These are phyloP conservation scores for Reutealis trisperma DNA, from an alignment of 345 rosid species.

Conservation along the genomic window DNA sequence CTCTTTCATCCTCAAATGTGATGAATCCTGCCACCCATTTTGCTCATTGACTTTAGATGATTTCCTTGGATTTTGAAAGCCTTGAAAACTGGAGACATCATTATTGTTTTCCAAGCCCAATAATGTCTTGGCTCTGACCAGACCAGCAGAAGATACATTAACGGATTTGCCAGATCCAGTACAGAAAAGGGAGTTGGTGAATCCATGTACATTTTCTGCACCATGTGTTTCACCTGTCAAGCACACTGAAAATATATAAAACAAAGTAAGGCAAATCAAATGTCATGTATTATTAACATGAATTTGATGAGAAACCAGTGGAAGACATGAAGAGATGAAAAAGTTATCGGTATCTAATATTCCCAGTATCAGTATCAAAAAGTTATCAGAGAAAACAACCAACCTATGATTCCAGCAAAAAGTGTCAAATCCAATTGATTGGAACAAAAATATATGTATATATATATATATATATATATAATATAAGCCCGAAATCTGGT, in stretches of 20 bases:
- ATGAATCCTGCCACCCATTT: conserved; percentile 23
- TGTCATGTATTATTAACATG: background rate
- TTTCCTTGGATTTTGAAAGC: conserved; percentile 34
- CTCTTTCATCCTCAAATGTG: conserved; percentile 23
- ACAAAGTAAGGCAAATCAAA: background rate
- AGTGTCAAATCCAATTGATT: background rate
- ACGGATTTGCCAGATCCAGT: conserved; percentile 80
- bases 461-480: no score
- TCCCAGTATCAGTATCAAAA: background rate
- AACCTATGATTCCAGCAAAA: background rate
- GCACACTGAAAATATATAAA: background rate
- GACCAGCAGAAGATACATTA: conserved; percentile 61
- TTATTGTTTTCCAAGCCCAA: conserved; percentile 59
- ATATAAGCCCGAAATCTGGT: background rate
- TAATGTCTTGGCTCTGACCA: conserved; percentile 67
- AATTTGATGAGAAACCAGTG: background rate
- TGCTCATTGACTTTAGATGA: conserved; percentile 25
- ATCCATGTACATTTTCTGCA: conserved; percentile 25
- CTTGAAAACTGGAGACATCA: conserved; percentile 30
- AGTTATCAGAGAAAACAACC: background rate
- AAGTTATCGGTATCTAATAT: background rate
- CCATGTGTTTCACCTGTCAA: conserved; percentile 40
- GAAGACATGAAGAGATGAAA: background rate
- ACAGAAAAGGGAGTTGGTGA: conserved; percentile 57
- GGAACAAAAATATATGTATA: background rate